These are phyloP conservation scores for Aspergillus nanangensis DNA, from an alignment of 495 filamentous ascomycete genomes.

Conservation along the genomic window DNA sequence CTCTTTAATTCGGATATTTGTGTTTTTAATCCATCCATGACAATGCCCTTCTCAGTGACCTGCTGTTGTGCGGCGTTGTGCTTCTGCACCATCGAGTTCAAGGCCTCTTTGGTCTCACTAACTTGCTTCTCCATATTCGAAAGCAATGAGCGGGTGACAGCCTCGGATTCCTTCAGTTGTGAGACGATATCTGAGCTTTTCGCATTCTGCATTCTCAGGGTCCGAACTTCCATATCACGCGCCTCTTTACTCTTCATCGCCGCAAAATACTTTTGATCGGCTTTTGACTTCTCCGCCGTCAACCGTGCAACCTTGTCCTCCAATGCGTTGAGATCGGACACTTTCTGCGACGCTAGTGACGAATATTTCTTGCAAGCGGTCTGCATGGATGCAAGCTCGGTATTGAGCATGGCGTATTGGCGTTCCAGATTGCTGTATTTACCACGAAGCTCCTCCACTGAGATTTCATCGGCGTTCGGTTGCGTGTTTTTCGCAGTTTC, in stretches of 20 bases:
- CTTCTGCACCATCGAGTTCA: slow-evolving; percentile 61
- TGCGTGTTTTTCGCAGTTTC: slow-evolving; percentile 40
- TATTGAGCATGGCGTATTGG: slow-evolving; percentile 77
- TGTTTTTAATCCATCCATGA: slow-evolving; percentile 64
- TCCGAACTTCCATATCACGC: slow-evolving; percentile 68
- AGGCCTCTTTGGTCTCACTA: slow-evolving; percentile 70
- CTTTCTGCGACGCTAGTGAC: slow-evolving; percentile 77
- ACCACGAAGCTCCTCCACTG: slow-evolving; percentile 63
- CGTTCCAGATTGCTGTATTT: slow-evolving; percentile 70
- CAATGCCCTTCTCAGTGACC: slow-evolving; percentile 60
- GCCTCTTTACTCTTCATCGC: slow-evolving; percentile 91
- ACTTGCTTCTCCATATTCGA: slow-evolving; percentile 86
- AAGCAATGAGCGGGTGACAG: slow-evolving; percentile 53
- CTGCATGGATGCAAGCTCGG: slow-evolving; percentile 82
- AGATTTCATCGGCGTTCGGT: slow-evolving; percentile 37
- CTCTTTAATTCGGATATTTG: slow-evolving; percentile 74
- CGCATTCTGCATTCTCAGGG: slow-evolving; percentile 71
- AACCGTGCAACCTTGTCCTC: slow-evolving; percentile 77
- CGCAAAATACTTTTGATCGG: slow-evolving; percentile 95
- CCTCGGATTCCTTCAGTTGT: slow-evolving; percentile 85
- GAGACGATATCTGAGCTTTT: slow-evolving; percentile 93
- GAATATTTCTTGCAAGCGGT: slow-evolving; percentile 82
- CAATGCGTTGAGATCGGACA: slow-evolving; percentile 64
- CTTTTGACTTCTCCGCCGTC: slow-evolving; percentile 86
- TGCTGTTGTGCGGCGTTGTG: slow-evolving; percentile 68